Evolutionary conservation across 1,284 basidiomycete species (phyloP).

Genomic region (Ustilago curta): DNA sequence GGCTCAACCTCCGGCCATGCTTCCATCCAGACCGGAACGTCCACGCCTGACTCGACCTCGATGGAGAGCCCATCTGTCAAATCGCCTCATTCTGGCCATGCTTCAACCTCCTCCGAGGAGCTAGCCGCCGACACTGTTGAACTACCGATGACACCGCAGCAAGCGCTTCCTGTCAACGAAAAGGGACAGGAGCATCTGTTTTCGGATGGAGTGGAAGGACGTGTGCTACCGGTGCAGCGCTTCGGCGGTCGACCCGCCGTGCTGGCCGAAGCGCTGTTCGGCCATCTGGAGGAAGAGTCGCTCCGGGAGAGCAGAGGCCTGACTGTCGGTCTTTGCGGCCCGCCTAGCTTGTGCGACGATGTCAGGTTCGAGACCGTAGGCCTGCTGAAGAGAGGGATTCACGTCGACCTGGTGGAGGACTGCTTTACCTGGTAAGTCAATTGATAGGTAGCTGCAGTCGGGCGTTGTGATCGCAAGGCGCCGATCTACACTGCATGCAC

Average conservation of each 20-base stretch:
- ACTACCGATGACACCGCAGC: conserved; percentile 1
- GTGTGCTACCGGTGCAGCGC: background rate
- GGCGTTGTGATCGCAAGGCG: too few relatives aligned
- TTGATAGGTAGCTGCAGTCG: background rate
- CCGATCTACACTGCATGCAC: background rate
- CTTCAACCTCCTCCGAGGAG: conserved; percentile 9
- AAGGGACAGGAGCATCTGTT: background rate
- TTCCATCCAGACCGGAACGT: background rate
- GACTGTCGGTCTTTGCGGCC: conserved; percentile 31
- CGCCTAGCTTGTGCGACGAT: conserved; percentile 36
- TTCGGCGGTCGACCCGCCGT: conserved; percentile 12
- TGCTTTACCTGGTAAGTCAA: conserved; percentile 34
- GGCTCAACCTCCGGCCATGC: background rate
- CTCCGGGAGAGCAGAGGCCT: conserved; percentile 12
- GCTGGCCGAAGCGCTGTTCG: conserved; percentile 17
- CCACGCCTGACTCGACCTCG: conserved; percentile 8
- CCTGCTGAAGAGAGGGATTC: conserved; percentile 23
- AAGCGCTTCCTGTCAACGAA: background rate
- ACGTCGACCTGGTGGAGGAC: conserved; percentile 34
- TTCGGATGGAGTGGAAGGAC: conserved; percentile 5
- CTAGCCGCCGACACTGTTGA: background rate
- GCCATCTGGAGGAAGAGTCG: conserved; percentile 14
- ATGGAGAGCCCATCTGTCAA: background rate
- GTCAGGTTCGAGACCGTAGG: conserved; percentile 30
- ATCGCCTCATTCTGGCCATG: background rate